Evolutionary conservation across 192 early-diverging fungal species (phyloP), one percentile per base, ranked within the genome.

Genomic region (Podila minutissima): DNA sequence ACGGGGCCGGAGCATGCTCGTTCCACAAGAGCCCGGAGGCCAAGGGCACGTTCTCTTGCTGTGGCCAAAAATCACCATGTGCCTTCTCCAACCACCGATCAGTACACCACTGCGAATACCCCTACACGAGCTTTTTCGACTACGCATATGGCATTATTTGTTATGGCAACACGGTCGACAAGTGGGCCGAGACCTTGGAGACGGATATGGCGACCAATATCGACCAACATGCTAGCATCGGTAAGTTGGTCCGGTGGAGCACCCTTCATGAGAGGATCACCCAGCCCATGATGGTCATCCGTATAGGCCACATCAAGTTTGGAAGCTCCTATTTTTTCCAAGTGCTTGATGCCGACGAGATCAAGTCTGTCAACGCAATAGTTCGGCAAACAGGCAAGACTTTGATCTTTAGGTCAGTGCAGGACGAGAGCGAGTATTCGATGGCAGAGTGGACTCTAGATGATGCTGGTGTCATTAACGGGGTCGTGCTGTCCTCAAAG

Each of bases 391-490:
- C 63, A 5, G 63, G 68, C 26, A 71, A 74, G 2, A 49, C 72
- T 20, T 1, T 69, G 3, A 82, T 84, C 19, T 86, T 74, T 55
- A 74, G 31, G 20, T 37, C 76, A 31, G 41, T n/a, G 17, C 8
- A 64, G 1, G 48, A 20, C 38, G 58, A 69, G 28, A 46, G 53
- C 0, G 66, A 73, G 32, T 88, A 77, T 66, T 32, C 78, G 2
- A 71, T 71, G 67, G 82, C 71, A 11, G 84, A 88, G 66, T 88
- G 86, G 86, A 79, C 77, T 13, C 57, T 84, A 11, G 60, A 74
- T 37, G 51, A 53, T 9, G 63, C 51, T 9, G 85, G 86, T 17
- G 35, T 60, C 15, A 78, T 88, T 26, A 67, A 83, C 53, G 84
- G 85, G 5, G 69, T 82, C 8, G 67, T 61, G 22, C 4, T 84